Conservation (phyloP, 2,329 filamentous ascomycete genomes). For the Alternaria burnsii region DNA sequence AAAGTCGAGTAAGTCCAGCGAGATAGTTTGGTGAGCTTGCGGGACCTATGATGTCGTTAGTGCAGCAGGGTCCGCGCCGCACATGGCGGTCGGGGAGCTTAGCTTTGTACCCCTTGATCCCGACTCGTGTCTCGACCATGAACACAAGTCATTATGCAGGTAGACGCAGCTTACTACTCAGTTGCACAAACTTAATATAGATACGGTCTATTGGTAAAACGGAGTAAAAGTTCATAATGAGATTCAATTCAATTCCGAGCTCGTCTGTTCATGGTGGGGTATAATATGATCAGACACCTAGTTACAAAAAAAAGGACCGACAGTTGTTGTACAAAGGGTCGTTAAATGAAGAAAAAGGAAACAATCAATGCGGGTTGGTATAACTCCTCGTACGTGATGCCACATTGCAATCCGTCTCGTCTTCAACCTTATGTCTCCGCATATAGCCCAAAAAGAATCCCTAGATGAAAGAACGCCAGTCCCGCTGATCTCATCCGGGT, state of each 20-base stretch:
- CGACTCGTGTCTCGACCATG: constrained; percentile 8
- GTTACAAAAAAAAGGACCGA: constrained; percentile 25
- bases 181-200: not conserved
- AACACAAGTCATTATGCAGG: constrained; percentile 9
- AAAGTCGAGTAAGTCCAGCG: constrained; percentile 12
- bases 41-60: constrained; percentile 22
- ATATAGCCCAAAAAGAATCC: constrained; percentile 18
- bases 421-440: constrained; percentile 10
- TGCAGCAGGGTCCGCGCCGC: constrained; percentile 21
- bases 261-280: constrained; percentile 30
- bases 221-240: constrained; percentile 5
- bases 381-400: constrained; percentile 12
- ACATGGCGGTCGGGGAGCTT: constrained; percentile 19
- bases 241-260: constrained; percentile 22
- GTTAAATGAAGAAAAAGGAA: constrained; percentile 14
- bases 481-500: constrained; percentile 29
- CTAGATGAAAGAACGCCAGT: constrained; percentile 36
- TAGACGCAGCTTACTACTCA: not conserved
- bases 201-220: not conserved
- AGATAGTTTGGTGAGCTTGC: constrained; percentile 18
- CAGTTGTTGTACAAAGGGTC: constrained; percentile 26
- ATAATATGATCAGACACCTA: constrained; percentile 27
- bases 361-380: constrained; percentile 17
- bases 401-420: constrained; percentile 13
- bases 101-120: constrained; percentile 18